phyloP scores from a whole-genome alignment of 2,329 filamentous ascomycete species.

The Zymoseptoria brevis region DNA sequence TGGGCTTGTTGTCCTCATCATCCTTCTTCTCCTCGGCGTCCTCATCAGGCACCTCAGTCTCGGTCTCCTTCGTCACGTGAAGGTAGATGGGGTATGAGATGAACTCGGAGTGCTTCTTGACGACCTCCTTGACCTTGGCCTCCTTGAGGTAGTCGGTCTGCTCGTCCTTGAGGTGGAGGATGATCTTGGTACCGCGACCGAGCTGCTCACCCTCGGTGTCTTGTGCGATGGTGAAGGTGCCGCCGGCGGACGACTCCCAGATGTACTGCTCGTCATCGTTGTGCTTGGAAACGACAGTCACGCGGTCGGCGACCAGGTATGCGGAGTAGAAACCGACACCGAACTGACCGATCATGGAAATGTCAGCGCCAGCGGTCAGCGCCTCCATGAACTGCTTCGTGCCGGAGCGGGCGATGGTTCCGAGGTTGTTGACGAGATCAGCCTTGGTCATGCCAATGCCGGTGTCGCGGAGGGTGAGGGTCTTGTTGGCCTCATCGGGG shows the following conservation, averaged over 20 bases:
- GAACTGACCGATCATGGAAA: constrained; percentile 99
- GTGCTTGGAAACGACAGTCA: constrained; percentile 95
- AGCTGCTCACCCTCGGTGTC: constrained; percentile 88
- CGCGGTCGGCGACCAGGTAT: constrained; percentile 96
- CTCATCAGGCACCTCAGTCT: constrained; percentile 97
- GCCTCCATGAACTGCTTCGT: constrained; percentile 99
- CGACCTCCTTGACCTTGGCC: constrained; percentile 98
- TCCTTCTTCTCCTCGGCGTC: constrained; percentile 66
- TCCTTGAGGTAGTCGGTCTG: constrained; percentile 98
- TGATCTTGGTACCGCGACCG: constrained; percentile 93
- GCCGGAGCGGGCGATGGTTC: constrained; percentile 96
- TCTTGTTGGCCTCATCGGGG: constrained; percentile 95
- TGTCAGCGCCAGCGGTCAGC: constrained; percentile 93
- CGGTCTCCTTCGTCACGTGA: constrained; percentile 97
- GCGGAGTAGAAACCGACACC: constrained; percentile 99
- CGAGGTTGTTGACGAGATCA: constrained; percentile 99
- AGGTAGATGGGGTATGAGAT: constrained; percentile 99
- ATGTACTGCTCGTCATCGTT: constrained; percentile 99
- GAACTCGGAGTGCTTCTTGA: constrained; percentile 99
- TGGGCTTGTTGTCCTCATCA: constrained; percentile 81
- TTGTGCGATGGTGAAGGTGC: constrained; percentile 86
- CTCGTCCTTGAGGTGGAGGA: constrained; percentile 99
- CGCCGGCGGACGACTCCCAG: constrained; percentile 96
- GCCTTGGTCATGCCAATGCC: constrained; percentile 99
- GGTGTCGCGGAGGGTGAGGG: constrained; percentile 90